phyloP scores from a whole-genome alignment of 495 filamentous ascomycete species.

The Hyphodiscus hymeniophilus region DNA sequence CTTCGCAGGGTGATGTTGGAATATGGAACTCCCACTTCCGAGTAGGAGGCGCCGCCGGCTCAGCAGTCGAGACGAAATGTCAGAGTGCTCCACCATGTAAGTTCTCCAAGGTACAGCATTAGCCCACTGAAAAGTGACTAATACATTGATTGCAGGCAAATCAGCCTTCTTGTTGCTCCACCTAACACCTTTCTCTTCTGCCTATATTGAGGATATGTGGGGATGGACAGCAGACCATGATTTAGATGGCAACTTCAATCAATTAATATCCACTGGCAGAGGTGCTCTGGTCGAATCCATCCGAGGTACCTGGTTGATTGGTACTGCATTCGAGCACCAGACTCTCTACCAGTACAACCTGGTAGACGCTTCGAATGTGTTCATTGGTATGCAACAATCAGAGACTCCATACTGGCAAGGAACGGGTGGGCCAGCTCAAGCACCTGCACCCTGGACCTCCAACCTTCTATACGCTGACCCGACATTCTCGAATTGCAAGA shows the following conservation, averaged over 20 bases:
- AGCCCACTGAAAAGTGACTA: no score
- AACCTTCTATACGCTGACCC: conserved; percentile 45
- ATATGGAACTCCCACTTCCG: conserved; percentile 36
- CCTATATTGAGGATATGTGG: conserved; percentile 53
- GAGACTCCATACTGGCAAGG: conserved; percentile 71
- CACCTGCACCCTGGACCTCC: conserved; percentile 51
- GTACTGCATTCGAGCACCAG: conserved; percentile 69
- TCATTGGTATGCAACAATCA: conserved; percentile 68
- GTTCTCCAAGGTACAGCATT: no score
- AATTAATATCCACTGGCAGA: background rate
- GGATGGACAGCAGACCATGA: conserved; percentile 47
- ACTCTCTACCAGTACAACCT: conserved; percentile 31
- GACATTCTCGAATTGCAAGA: conserved; percentile 43
- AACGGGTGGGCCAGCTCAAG: conserved; percentile 45
- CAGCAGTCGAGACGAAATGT: conserved; percentile 26
- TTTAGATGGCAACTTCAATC: conserved; percentile 31
- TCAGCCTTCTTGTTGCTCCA: conserved; percentile 42
- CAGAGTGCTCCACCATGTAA: conserved; percentile 31
- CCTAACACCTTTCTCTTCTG: conserved; percentile 34
- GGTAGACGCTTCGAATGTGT: conserved; percentile 42
- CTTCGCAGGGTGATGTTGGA: conserved; percentile 7
- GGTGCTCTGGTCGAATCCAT: conserved; percentile 38
- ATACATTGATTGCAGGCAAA: no score
- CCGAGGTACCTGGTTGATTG: conserved; percentile 53
- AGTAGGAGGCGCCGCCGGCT: conserved; percentile 31